A percentile compares a stretch with the other conserved stretches of the same genome.
These are phyloP conservation scores for Podaxis pistillaris DNA, from an alignment of 768 basidiomycete species.

Conservation along the genomic window DNA sequence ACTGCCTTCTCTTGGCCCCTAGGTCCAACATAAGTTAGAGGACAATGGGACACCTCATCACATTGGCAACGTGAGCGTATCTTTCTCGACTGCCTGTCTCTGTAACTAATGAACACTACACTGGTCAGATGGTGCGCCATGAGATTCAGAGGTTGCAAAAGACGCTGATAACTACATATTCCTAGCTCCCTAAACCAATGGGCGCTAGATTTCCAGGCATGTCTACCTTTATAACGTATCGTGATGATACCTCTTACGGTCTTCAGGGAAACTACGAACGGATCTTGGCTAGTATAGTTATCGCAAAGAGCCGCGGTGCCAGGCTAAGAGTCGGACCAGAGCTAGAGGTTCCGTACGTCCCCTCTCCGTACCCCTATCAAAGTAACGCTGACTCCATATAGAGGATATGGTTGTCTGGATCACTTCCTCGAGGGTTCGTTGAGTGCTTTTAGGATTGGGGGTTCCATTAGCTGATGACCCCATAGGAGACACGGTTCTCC, in stretches of 20 bases:
- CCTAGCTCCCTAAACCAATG: conserved; percentile 92
- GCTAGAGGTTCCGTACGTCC: conserved; percentile 83
- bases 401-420: conserved; percentile 96
- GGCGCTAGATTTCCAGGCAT: conserved; percentile 92
- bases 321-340: conserved; percentile 94
- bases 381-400: conserved; percentile 25
- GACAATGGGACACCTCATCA: conserved; percentile 81
- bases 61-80: conserved; percentile 74
- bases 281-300: conserved; percentile 81
- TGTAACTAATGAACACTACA: conserved; percentile 4
- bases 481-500: conserved; percentile 90
- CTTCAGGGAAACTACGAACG: conserved; percentile 88
- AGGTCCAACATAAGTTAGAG: neutral
- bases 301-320: conserved; percentile 88
- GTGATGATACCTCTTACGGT: neutral
- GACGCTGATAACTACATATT: conserved; percentile 10
- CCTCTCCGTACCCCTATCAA: neutral
- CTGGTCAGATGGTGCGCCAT: conserved; percentile 28
- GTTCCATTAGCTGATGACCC: conserved; percentile 4
- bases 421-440: conserved; percentile 90
- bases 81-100: neutral
- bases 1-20: neutral
- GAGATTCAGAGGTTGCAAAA: neutral
- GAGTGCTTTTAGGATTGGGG: neutral
- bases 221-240: conserved; percentile 6